Evolutionary conservation across 1,284 basidiomycete species (phyloP), one percentile per base, ranked within the genome.

Genomic region (Wallemia mellicola): DNA sequence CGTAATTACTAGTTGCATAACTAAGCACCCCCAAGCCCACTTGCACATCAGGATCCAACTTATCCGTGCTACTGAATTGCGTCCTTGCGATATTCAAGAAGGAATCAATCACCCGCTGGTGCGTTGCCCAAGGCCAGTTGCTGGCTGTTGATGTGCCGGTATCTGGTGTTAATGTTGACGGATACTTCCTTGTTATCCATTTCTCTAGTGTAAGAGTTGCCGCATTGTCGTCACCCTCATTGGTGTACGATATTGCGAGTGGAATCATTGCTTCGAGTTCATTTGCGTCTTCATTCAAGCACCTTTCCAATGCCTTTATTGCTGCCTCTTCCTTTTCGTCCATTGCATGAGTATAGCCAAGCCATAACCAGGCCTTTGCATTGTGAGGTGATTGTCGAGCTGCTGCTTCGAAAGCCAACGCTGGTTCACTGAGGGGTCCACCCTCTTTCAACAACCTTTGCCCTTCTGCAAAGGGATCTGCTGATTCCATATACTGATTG

Each of bases 211-310:
- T 89, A 1, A 81, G 74, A 66, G 95, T 80, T 1, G 92, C 85
- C 1, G 82, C 88, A 5, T 83, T 76, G 66, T 98, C 92, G 67
- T 83, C 83, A 0, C 81, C 81, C 72, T 99, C 94, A 68, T 99
- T 99, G 57, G 91, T 95, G 70, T 88, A 98, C 2, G 87, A 88
- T 64, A 96, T 92, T 1, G 94, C 91, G 22, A 98, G 77, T 2
- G 86, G 24, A 65, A 62, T 60, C 38, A 58, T 65, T 0, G 64
- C 67, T 11, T 24, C 24, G 1, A 38, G 73, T 81, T 65, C 68
- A 88, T 83, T 64, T 89, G 74, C 79, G 91, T 81, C 63, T 87
- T 84, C 58, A 77, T 78, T 7, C 83, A 83, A 5, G 76, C 71
- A n/a, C 75, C 76, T 54, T 76, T 76, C 75, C 59, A 77, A 71